Evolutionary conservation across 179 eudicot genomes (phyloP), one percentile per base, ranked within the genome.

Genomic region (Beta lomatogona): DNA sequence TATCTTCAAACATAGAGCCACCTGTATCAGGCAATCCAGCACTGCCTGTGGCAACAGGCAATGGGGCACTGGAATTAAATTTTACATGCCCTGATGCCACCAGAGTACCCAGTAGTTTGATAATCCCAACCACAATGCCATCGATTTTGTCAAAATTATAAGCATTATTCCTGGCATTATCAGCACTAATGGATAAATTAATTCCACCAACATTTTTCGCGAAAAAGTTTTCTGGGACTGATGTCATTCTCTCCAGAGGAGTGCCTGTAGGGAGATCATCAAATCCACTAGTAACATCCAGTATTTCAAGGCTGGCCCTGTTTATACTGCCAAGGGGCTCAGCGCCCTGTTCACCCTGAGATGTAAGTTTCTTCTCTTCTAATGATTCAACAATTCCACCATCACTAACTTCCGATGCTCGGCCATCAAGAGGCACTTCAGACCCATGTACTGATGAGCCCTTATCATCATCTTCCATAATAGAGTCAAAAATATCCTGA

Each of bases 1-100:
- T 97, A 86, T 97, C 99, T 85, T 93, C 97, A 83, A 97, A 97
- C 99, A 97, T 97, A 82, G 97, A 92, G 83, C 97, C 94, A 63
- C 98, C 91, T 64, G 91, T 91, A 88, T 91, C 98, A 83, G 84
- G 90, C 79, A 89, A 73, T 82, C 90, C 97, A 79, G 84, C 77
- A 84, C 78, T 88, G 80, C 92, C 83, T 52, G 92, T 72, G 82
- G 83, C 87, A 70, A 90, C 93, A 80, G 89, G 80, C 77, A 91
- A 83, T 75, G 95, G 75, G 83, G 84, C 76, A 79, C 81, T 87
- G 70, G 89, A 83, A 82, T 88, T 95, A 75, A 93, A 85, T 86
- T 88, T 91, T 66, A 97, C 86, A 83, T 94, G 89, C 46, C 97
- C 97, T 13, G 94, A 90, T 69, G 86, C 86, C 66, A 97, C 93